Base-by-base conservation (phyloP, 768 basidiomycete genomes). In the Boletus sensibilis region DNA sequence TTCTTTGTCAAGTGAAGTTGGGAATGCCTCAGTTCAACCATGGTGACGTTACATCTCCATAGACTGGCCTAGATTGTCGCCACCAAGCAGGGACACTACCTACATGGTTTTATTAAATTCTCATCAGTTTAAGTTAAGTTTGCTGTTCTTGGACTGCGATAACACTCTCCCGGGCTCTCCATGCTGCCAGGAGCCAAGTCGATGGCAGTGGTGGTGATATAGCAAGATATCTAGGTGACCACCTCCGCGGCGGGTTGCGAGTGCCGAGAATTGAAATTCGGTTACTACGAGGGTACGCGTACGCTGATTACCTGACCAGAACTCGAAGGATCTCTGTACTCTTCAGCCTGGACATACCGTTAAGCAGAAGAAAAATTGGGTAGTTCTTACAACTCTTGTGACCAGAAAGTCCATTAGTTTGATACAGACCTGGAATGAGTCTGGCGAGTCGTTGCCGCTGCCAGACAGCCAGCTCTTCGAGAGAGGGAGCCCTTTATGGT, bases 1-100 rank as follows among this genome's bases (percentile, higher is more conserved):
- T 84, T 85, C 60, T 83, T 83, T 56, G 31, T 44, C 39, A 41
- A 56, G 45, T 62, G 44, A 60, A 42, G 27, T 21, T 31, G 16
- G 3, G n/a, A 18, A 50, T 31, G 23, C 18, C 39, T 39, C 29
- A 18, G n/a, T 23, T 20, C 37, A 8, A 14, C 23, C 18, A 34
- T 18, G 7, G 40, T 27, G 23, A 47, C n/a, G 23, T 50, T 40
- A 35, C 34, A 27, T 29, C 9, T 12, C 33, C 25, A 25, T 2
- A n/a, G 27, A 31, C 20, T 16, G 6, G 5, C 41, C 13, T 37
- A 13, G 34, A n/a, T 3, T 20, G 29, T 41, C 20, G 13, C 16
- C 20, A 27, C 27, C 44, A 33, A 21, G 13, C 25, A 62, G n/a
- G 59, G n/a, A 21, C 35, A 39, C 3, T 18, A 42, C 25, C n/a